Evolutionary conservation across 371 early-diverging fungal genomes (phyloP).

Genomic region (Mucor velutinosus): DNA sequence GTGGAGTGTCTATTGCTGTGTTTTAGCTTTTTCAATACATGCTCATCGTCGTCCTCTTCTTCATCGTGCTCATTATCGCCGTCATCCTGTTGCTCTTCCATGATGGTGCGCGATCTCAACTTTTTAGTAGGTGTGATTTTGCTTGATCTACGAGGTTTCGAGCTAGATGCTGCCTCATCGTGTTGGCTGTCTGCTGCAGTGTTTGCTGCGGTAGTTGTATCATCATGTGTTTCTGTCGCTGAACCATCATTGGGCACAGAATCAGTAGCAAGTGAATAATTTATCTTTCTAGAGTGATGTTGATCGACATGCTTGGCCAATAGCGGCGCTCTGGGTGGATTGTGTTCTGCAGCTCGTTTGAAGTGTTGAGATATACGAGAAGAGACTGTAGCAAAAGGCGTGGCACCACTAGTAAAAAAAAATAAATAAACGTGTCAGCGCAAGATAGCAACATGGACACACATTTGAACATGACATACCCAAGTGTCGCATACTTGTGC

Average conservation of each 20-base stretch:
- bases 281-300: slow-evolving; percentile 75
- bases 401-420: slow-evolving; percentile 59
- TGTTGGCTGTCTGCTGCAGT: neutral
- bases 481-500: slow-evolving; percentile 74
- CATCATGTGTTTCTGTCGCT: slow-evolving; percentile 10
- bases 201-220: slow-evolving; percentile 1
- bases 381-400: slow-evolving; percentile 92
- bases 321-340: slow-evolving; percentile 75
- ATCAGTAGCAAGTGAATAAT: slow-evolving; percentile 71
- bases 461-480: slow-evolving; percentile 46
- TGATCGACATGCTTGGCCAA: slow-evolving; percentile 75
- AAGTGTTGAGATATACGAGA: slow-evolving; percentile 88
- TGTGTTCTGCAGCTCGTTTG: slow-evolving; percentile 74
- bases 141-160: neutral
- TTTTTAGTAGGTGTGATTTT: slow-evolving; percentile 12
- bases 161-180: neutral
- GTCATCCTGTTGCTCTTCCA: neutral
- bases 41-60: slow-evolving; percentile 6
- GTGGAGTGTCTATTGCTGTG: neutral
- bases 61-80: neutral
- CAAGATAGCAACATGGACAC: neutral
- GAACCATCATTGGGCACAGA: slow-evolving; percentile 3
- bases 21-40: neutral
- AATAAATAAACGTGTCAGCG: slow-evolving; percentile 3
- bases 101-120: neutral